Conservation (phyloP, 1,139 yeast genomes). For the Zygosaccharomyces sapae region DNA sequence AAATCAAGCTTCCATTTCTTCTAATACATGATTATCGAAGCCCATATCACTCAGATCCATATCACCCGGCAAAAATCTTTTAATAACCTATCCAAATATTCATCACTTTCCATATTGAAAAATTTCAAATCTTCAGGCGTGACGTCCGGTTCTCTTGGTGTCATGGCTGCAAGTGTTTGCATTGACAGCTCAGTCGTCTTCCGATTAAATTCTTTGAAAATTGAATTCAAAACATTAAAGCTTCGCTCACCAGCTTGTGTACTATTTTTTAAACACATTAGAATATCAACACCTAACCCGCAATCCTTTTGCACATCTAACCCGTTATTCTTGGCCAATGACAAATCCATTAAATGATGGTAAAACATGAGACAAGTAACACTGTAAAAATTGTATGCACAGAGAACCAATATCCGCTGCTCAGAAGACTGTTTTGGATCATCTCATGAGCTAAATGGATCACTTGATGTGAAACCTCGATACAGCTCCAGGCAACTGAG, state of each 20-base stretch:
- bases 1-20: not conserved
- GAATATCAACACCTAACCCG: slow-evolving; percentile 64
- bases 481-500: slow-evolving; percentile 63
- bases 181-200: slow-evolving; percentile 19
- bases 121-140: slow-evolving; percentile 3
- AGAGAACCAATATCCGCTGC: slow-evolving; percentile 88
- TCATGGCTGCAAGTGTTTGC: slow-evolving; percentile 9
- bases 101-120: slow-evolving; percentile 5
- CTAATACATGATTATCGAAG: not conserved
- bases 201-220: slow-evolving; percentile 49
- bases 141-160: not conserved
- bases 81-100: slow-evolving; percentile 3
- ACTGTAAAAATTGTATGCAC: slow-evolving; percentile 83
- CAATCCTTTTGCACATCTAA: slow-evolving; percentile 65
- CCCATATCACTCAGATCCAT: slow-evolving; percentile 1
- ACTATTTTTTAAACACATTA: slow-evolving; percentile 60
- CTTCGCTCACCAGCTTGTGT: slow-evolving; percentile 74
- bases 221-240: slow-evolving; percentile 64
- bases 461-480: slow-evolving; percentile 74
- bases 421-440: slow-evolving; percentile 62
- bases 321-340: slow-evolving; percentile 55
- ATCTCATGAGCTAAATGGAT: slow-evolving; percentile 73
- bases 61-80: slow-evolving; percentile 3
- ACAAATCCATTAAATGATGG: slow-evolving; percentile 40
- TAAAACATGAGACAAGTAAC: slow-evolving; percentile 79